Conservation (phyloP, 83 land plant genomes). For the Isoetes engelmannii region DNA sequence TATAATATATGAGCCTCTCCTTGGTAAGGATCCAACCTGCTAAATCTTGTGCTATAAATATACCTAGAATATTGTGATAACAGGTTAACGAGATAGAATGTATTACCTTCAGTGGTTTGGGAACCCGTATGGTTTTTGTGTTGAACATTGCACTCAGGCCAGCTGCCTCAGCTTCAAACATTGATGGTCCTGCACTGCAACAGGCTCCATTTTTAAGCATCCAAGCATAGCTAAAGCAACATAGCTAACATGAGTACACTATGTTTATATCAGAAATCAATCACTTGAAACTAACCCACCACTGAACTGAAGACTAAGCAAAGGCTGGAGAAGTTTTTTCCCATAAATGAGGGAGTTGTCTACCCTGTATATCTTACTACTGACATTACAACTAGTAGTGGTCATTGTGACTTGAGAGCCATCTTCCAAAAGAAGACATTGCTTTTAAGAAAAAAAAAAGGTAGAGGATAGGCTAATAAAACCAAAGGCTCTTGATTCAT, state of each 20-base stretch:
- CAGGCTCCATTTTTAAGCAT: neutral
- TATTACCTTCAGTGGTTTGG: slow-evolving; percentile 75
- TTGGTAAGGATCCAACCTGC: slow-evolving; percentile 70
- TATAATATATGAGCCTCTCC: slow-evolving; percentile 88
- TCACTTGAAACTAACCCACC: no score
- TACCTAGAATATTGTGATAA: neutral
- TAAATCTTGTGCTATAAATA: neutral
- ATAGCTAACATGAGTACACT: neutral
- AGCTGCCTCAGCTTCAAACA: slow-evolving; percentile 98
- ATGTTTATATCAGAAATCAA: no score
- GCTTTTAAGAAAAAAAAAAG: neutral
- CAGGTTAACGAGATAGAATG: neutral
- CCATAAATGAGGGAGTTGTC: no score
- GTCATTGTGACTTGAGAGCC: no score
- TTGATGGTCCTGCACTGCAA: slow-evolving; percentile 50
- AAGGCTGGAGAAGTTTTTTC: no score
- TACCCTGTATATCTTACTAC: no score
- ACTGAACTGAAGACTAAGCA: no score
- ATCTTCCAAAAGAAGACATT: neutral
- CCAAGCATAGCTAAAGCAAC: neutral
- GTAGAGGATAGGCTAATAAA: neutral
- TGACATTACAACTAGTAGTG: no score
- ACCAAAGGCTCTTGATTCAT: no score
- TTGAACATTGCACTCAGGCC: slow-evolving; percentile 81
- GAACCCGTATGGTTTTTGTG: slow-evolving; percentile 85